These are phyloP conservation scores for Floccularia luteovirens DNA, from an alignment of 768 basidiomycete species.

Conservation along the genomic window DNA sequence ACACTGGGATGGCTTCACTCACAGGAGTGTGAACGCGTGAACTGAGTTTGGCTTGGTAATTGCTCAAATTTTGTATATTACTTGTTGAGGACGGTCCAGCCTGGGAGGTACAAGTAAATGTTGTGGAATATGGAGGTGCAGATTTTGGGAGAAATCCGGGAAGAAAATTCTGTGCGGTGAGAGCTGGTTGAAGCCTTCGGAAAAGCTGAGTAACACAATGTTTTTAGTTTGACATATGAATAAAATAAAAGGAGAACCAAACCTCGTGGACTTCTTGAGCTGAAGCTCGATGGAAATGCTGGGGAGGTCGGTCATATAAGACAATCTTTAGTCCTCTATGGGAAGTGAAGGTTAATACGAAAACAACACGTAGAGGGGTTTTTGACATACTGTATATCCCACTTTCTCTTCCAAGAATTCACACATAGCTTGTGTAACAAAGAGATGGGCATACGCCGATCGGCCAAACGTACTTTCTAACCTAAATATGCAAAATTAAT, in stretches of 20 bases:
- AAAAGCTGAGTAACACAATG: conserved; percentile 33
- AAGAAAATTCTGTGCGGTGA: conserved; percentile 22
- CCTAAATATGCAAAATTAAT: conserved; percentile 31
- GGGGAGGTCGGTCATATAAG: conserved; percentile 86
- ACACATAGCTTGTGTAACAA: conserved; percentile 87
- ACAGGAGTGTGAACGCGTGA: conserved; percentile 14
- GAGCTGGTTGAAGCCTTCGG: conserved; percentile 31
- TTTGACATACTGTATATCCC: conserved; percentile 75
- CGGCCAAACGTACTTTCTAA: conserved; percentile 80
- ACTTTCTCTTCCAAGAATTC: conserved; percentile 60
- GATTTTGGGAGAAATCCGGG: conserved; percentile 46
- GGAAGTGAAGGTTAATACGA: neutral
- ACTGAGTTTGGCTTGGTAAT: conserved; percentile 5
- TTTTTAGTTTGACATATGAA: neutral
- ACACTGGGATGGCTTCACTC: conserved; percentile 19
- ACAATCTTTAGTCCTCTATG: conserved; percentile 71
- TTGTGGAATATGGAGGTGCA: conserved; percentile 48
- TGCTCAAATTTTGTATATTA: conserved; percentile 4
- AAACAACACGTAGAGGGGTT: neutral
- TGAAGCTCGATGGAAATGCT: conserved; percentile 68
- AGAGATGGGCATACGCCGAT: conserved; percentile 81
- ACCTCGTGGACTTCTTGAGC: conserved; percentile 76
- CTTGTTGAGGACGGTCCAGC: conserved; percentile 6
- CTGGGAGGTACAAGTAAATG: conserved; percentile 45
- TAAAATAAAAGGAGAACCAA: conserved; percentile 7